phyloP scores from a whole-genome alignment of 306 rosid genomes.

The Trifolium repens region DNA sequence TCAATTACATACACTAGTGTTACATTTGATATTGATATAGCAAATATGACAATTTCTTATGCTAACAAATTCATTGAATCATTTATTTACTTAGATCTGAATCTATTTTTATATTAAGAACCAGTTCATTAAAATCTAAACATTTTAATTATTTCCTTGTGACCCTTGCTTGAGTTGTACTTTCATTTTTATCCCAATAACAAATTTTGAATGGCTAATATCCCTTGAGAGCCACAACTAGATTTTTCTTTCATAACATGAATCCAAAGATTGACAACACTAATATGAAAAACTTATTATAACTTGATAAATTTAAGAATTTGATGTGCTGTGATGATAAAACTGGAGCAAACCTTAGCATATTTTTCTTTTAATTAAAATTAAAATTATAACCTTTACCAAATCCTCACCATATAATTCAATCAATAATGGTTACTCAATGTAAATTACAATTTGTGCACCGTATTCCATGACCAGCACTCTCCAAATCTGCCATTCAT shows the following conservation, averaged over 20 bases:
- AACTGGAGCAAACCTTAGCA: background rate
- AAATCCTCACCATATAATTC: slow-evolving; percentile 49
- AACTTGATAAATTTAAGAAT: background rate
- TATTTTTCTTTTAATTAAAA: background rate
- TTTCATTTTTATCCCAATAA: background rate
- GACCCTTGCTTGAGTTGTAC: too few species aligned
- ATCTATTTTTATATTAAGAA: too few species aligned
- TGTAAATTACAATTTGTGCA: slow-evolving; percentile 62
- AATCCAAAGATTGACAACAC: too few species aligned
- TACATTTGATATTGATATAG: too few species aligned
- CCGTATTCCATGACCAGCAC: slow-evolving; percentile 60
- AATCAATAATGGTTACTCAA: slow-evolving; percentile 49
- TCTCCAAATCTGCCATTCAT: slow-evolving; percentile 55
- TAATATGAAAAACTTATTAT: too few species aligned
- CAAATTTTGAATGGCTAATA: background rate
- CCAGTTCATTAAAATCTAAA: too few species aligned
- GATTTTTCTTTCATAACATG: too few species aligned
- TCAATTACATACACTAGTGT: too few species aligned
- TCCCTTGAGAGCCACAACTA: background rate
- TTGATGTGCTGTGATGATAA: background rate
- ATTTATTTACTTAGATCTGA: too few species aligned
- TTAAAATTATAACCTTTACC: background rate
- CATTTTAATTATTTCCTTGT: too few species aligned
- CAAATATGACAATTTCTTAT: too few species aligned
- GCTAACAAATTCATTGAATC: too few species aligned